phyloP scores from a whole-genome alignment of 2,329 filamentous ascomycete species.

The Ceratocystis destructans region DNA sequence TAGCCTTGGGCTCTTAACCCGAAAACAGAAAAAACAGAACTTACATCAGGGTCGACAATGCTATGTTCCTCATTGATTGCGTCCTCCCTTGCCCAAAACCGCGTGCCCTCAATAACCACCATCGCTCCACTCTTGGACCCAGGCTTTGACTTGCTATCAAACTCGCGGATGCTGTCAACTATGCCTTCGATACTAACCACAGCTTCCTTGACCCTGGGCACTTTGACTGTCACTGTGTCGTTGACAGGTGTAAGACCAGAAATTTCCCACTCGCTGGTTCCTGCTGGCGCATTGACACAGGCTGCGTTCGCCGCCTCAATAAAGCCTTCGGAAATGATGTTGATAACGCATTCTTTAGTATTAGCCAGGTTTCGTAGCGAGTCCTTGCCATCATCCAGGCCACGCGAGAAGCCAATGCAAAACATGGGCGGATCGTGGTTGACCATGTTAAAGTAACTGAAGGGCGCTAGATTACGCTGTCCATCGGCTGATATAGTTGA shows the following conservation, averaged over 20 bases:
- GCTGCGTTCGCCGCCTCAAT: slow-evolving; percentile 80
- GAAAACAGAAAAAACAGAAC: slow-evolving; percentile 20
- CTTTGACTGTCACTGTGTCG: slow-evolving; percentile 49
- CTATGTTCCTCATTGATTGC: slow-evolving; percentile 66
- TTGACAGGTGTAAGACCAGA: slow-evolving; percentile 59
- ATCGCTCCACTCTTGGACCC: slow-evolving; percentile 64
- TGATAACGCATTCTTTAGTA: slow-evolving; percentile 65
- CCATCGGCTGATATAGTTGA: slow-evolving; percentile 48
- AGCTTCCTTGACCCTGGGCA: slow-evolving; percentile 65
- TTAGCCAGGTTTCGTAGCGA: slow-evolving; percentile 60
- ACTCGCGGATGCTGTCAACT: slow-evolving; percentile 61
- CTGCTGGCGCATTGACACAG: slow-evolving; percentile 63
- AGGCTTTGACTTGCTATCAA: slow-evolving; percentile 54
- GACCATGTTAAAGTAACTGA: slow-evolving; percentile 73
- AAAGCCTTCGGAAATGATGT: slow-evolving; percentile 74
- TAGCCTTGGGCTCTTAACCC: neutral
- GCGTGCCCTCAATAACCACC: slow-evolving; percentile 65
- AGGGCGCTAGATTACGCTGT: slow-evolving; percentile 64
- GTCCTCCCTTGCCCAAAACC: slow-evolving; percentile 84
- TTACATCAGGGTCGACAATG: slow-evolving; percentile 55
- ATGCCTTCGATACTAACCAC: slow-evolving; percentile 73
- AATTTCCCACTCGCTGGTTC: slow-evolving; percentile 64
- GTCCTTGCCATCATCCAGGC: slow-evolving; percentile 53
- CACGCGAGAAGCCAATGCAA: slow-evolving; percentile 39
- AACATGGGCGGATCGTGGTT: slow-evolving; percentile 81